phyloP scores from a whole-genome alignment of 345 rosid species.

The Passiflora organensis region DNA sequence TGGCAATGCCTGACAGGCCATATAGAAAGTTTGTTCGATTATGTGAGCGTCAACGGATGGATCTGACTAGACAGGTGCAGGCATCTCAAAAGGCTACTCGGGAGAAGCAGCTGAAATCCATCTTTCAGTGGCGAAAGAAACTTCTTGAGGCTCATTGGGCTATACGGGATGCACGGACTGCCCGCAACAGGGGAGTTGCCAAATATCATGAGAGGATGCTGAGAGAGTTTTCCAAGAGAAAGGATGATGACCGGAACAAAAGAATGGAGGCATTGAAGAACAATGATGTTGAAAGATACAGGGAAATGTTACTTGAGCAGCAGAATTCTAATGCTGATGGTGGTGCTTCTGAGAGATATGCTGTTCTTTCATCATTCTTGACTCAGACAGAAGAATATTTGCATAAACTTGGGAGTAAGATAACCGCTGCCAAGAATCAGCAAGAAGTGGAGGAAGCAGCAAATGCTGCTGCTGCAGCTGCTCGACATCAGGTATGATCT shows the following conservation, averaged over 20 bases:
- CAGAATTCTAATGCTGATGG: constrained; percentile 75
- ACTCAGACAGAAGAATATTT: constrained; percentile 98
- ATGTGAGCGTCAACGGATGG: constrained; percentile 95
- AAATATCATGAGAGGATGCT: constrained; percentile 96
- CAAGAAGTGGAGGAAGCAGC: constrained; percentile 99
- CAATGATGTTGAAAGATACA: constrained; percentile 97
- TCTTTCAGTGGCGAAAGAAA: constrained; percentile 98
- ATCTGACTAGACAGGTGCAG: constrained; percentile 83
- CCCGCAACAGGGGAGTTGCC: constrained; percentile 98
- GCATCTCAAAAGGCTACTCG: constrained; percentile 75
- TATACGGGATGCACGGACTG: constrained; percentile 96
- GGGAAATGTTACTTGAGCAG: constrained; percentile 98
- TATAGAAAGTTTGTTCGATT: constrained; percentile 94
- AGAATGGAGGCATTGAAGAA: constrained; percentile 99
- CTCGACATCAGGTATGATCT: constrained; percentile 69
- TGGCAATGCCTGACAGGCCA: constrained; percentile 98
- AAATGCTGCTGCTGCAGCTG: constrained; percentile 88
- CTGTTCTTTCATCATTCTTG: constrained; percentile 91
- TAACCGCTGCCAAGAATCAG: constrained; percentile 86
- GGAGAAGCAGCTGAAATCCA: constrained; percentile 93
- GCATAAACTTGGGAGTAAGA: constrained; percentile 85
- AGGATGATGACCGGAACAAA: constrained; percentile 90
- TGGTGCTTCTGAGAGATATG: constrained; percentile 94
- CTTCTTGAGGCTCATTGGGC: constrained; percentile 98
- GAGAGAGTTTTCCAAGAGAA: constrained; percentile 93